Base-by-base conservation (phyloP, 1,139 yeast genomes). In the Suhomyces bokatorum region DNA sequence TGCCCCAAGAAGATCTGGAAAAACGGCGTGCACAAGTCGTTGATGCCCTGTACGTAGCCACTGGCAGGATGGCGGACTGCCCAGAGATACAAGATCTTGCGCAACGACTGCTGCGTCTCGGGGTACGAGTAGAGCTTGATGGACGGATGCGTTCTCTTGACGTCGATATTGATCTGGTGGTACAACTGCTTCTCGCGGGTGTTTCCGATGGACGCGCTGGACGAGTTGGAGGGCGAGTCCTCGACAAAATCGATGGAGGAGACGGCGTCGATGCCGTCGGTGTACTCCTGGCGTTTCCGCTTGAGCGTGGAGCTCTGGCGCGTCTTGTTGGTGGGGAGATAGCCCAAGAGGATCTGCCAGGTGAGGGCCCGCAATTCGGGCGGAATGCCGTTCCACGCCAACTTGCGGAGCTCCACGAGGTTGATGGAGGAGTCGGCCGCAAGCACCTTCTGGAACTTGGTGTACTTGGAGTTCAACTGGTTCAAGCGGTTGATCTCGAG, bases 1-100 rank as follows among this genome's bases (percentile, higher is more conserved):
- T 85, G 83, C 3, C 83, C 75, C 42, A 95, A 65, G 59, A 93
- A 93, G 0, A 93, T 85, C 63, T 93, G 97, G 64, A 79, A 91
- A 62, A 95, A 90, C 1, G 99, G 99, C 0, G 98, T 93, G 14
- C 85, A 90, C 45, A 93, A 74, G 64, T 93, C 99, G 62, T 93
- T 93, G 46, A 93, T 95, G 24, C 99, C 99, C 66, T 93, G 99
- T n/a, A 93, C 99, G 64, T 93, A 93, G 4, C 99, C 99, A 60
- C 95, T 84, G 4, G 98, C 97, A 0, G 99, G 99, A 60, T 95
- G 99, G 50, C 99, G 78, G 16, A 93, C 84, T 0, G 99, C 96
- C 99, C 99, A 93, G 29, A 93, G 71, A 58, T 89, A 95, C 41
- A 93, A 68, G 14, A 95, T 83, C 52, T 87, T 82, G 52, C 93